Percentiles rank a stretch among this genome's conserved stretches.
Evolutionary conservation across 805 yeast genomes (phyloP).

Genomic region (Naumovozyma castellii): DNA sequence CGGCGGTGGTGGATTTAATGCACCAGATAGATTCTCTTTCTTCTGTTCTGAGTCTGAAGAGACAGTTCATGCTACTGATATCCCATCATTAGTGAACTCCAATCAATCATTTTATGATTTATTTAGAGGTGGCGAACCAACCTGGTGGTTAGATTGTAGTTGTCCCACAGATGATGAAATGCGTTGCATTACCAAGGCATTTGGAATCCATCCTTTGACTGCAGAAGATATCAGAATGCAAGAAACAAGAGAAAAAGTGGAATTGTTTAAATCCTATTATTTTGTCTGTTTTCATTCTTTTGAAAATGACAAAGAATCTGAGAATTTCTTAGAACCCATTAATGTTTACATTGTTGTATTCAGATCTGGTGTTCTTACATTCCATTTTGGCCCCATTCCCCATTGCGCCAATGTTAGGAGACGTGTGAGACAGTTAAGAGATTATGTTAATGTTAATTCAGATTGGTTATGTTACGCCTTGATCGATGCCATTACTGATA

Average conservation of each 20-base stretch:
- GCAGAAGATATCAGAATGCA: constrained; percentile 95
- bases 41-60: constrained; percentile 76
- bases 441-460: constrained; percentile 66
- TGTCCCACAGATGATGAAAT: constrained; percentile 94
- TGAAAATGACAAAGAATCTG: constrained; percentile 71
- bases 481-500: constrained; percentile 78
- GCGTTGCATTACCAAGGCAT: constrained; percentile 84
- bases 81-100: constrained; percentile 63
- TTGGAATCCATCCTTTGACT: constrained; percentile 95
- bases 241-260: constrained; percentile 96
- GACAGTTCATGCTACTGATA: constrained; percentile 82
- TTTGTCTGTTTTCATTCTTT: constrained; percentile 96
- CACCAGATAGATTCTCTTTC: constrained; percentile 76
- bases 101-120: constrained; percentile 58
- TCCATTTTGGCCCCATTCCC: constrained; percentile 58
- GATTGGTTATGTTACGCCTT: constrained; percentile 79
- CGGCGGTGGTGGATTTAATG: constrained; percentile 10
- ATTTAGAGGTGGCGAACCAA: constrained; percentile 61
- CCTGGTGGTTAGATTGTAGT: constrained; percentile 94
- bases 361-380: constrained; percentile 56
- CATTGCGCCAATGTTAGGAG: constrained; percentile 73
- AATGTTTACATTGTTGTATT: constrained; percentile 67
- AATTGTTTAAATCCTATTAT: constrained; percentile 78
- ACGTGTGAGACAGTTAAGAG: constrained; percentile 71
- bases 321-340: constrained; percentile 74